A percentile compares a stretch with the other conserved stretches of the same genome.
phyloP scores from a whole-genome alignment of 179 eudicot genomes.

The Silene coronaria region DNA sequence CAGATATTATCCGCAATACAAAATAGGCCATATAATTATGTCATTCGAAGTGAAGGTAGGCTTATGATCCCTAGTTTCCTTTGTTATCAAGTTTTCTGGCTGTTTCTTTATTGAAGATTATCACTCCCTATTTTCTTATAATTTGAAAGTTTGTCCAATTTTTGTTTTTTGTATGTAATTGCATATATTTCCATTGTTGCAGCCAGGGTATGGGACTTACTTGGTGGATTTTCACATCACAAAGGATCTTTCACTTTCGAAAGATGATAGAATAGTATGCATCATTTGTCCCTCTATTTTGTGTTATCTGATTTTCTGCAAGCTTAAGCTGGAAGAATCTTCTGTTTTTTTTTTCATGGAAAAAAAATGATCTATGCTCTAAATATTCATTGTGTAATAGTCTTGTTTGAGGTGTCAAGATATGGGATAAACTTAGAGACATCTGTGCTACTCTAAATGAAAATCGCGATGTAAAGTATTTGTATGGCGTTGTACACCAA shows the following conservation, averaged over 20 bases:
- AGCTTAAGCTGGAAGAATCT: not conserved
- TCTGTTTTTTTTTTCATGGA: not conserved
- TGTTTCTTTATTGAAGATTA: conserved; percentile 10
- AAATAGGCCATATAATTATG: conserved; percentile 55
- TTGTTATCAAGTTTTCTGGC: not conserved
- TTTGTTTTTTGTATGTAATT: not conserved
- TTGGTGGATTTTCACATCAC: conserved; percentile 66
- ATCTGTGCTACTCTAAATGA: not conserved
- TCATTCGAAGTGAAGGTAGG: conserved; percentile 64
- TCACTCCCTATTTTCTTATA: not conserved
- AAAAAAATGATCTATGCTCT: not conserved
- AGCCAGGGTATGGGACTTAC: conserved; percentile 80
- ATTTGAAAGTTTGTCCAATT: not conserved
- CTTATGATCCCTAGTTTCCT: not conserved
- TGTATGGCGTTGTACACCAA: not conserved
- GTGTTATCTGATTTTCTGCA: conserved; percentile 5
- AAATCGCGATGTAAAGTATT: not conserved
- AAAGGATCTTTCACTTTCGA: conserved; percentile 32
- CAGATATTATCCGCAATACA: conserved; percentile 77
- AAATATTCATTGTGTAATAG: not conserved
- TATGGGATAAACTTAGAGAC: not conserved
- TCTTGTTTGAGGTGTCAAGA: not conserved
- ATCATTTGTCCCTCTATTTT: conserved; percentile 2
- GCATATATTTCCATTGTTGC: conserved; percentile 25
- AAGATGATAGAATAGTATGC: conserved; percentile 62